Evolutionary conservation across 1,284 basidiomycete genomes (phyloP).

Genomic region (Boletus subluridellus): DNA sequence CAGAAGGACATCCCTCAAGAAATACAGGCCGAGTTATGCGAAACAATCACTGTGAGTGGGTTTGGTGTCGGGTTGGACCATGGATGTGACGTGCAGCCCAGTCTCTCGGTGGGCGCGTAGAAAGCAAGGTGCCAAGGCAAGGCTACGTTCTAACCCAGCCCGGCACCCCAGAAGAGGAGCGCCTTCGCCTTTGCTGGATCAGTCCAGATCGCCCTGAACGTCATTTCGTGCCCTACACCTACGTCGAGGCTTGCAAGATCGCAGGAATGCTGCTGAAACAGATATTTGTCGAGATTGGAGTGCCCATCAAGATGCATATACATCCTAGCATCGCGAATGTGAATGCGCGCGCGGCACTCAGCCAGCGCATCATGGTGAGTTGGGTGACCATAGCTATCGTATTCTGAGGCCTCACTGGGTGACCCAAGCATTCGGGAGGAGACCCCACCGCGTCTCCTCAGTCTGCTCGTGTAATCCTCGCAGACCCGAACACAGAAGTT

Average conservation of each 20-base stretch:
- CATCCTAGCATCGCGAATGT: slow-evolving; percentile 72
- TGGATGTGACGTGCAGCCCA: slow-evolving; percentile 27
- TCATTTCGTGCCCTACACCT: slow-evolving; percentile 73
- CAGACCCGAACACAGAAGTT: slow-evolving; percentile 69
- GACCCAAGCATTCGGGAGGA: slow-evolving; percentile 67
- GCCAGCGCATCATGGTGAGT: slow-evolving; percentile 64
- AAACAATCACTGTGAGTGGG: slow-evolving; percentile 57
- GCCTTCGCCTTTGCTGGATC: slow-evolving; percentile 66
- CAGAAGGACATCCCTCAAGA: slow-evolving; percentile 71
- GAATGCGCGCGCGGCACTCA: slow-evolving; percentile 60
- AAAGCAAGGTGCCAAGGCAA: slow-evolving; percentile 67
- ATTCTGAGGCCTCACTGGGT: background rate
- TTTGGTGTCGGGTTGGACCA: background rate
- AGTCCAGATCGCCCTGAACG: slow-evolving; percentile 64
- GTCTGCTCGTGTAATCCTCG: slow-evolving; percentile 68
- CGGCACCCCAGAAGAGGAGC: slow-evolving; percentile 63
- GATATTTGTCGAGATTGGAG: slow-evolving; percentile 62
- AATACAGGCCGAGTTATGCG: slow-evolving; percentile 62
- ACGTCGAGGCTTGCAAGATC: slow-evolving; percentile 74
- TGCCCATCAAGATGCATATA: slow-evolving; percentile 69
- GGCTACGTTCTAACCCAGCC: slow-evolving; percentile 70
- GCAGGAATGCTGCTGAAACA: slow-evolving; percentile 65
- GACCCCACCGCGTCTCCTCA: slow-evolving; percentile 63
- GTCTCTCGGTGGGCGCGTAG: slow-evolving; percentile 71
- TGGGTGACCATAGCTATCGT: background rate